Conservation (phyloP, 2,329 filamentous ascomycete species). For the Fusarium acutatum region DNA sequence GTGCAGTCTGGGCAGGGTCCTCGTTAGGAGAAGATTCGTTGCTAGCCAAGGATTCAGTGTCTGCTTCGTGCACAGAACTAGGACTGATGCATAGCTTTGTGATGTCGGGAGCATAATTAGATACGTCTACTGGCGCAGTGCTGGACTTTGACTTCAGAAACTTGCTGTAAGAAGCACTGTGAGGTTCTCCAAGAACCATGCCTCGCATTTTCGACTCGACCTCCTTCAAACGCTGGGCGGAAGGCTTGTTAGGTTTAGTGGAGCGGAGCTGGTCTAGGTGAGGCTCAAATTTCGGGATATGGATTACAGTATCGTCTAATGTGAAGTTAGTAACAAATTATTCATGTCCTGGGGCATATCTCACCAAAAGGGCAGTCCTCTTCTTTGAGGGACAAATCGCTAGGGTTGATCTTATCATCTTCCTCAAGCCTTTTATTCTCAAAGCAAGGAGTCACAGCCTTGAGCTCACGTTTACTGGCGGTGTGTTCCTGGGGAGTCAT, state of each 20-base stretch:
- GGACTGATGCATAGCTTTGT: not conserved
- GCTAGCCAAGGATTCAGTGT: not conserved
- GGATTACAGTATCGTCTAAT: not conserved
- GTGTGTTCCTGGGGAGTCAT: not conserved
- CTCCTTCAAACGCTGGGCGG: not conserved
- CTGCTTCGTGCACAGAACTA: not conserved
- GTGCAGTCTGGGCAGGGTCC: not conserved
- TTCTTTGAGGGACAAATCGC: not conserved
- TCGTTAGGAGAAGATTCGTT: not conserved
- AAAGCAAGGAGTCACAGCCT: not conserved
- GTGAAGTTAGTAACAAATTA: not conserved
- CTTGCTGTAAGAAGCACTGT: not conserved
- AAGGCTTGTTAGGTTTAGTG: not conserved
- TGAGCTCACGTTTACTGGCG: not conserved
- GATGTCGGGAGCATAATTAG: not conserved
- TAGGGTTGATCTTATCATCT: not conserved
- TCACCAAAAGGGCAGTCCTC: not conserved
- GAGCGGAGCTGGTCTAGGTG: not conserved
- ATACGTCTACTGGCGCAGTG: not conserved
- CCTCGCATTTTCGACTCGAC: not conserved
- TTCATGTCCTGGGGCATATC: not conserved
- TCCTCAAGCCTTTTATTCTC: not conserved
- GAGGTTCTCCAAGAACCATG: not conserved
- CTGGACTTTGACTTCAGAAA: not conserved
- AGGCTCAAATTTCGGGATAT: not conserved